Conservation (phyloP, 208 protist genomes). For the Trypanosoma congolense region DNA sequence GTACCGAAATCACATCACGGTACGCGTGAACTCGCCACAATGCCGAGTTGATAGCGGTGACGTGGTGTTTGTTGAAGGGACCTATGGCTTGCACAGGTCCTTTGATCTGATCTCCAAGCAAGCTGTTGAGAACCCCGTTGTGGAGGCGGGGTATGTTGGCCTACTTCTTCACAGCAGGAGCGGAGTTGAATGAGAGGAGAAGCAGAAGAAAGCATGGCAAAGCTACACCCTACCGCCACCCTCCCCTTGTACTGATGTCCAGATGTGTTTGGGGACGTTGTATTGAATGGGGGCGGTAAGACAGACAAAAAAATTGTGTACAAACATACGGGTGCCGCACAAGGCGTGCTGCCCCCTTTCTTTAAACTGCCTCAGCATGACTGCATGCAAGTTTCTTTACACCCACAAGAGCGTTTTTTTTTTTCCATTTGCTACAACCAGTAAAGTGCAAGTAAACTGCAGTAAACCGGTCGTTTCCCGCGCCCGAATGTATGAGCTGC, state of each 20-base stretch:
- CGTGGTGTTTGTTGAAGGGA: constrained; percentile 50
- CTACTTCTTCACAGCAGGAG: constrained; percentile 21
- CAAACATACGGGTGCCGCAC: no score
- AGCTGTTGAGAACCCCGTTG: constrained; percentile 54
- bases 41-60: constrained; percentile 39
- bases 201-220: neutral
- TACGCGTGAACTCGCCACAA: constrained; percentile 39
- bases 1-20: constrained; percentile 39
- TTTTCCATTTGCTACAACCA: neutral
- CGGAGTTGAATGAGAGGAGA: neutral
- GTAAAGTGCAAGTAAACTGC: neutral
- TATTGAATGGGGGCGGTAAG: no score
- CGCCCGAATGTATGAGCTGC: constrained; percentile 6
- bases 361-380: no score
- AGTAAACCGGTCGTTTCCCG: neutral
- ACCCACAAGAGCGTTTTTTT: no score
- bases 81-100: constrained; percentile 60
- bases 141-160: constrained; percentile 60
- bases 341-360: no score
- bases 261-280: no score
- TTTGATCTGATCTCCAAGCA: constrained; percentile 75
- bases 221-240: neutral
- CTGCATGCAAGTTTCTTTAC: no score
- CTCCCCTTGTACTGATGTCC: no score
- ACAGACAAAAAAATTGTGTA: no score